Evolutionary conservation across 2,329 filamentous ascomycete species (phyloP), one percentile per base, ranked within the genome.

Genomic region (Aspergillus neoniger): DNA sequence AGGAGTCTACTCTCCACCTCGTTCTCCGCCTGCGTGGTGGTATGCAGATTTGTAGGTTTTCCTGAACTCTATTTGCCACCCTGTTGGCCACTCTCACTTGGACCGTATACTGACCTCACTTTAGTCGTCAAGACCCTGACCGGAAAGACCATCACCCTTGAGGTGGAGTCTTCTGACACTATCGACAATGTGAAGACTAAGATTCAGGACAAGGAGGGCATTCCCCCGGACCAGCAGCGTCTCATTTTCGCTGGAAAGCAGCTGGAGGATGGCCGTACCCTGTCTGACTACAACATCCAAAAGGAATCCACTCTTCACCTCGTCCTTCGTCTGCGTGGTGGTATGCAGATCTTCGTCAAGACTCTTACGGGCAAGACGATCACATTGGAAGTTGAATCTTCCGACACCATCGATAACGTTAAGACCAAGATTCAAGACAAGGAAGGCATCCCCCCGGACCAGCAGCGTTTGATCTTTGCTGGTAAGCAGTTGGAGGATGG

Each of bases 161-260:
- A 88, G 76, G 86, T 88, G 7, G 86, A 88, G 75, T 86, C 83
- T 15, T 91, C 87, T 0, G 92, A 96, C 71, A 96, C 92, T 43
- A 96, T 96, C 79, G 92, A 96, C 83, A 96, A 96, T 64, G 93
- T 97, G 41, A 97, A 97, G 87, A 88, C 85, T 54, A 97, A 97
- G 86, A 97, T 97, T 47, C 93, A 97, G 79, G 93, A 97, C 74
- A 97, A 97, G 86, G 93, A 97, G 80, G 93, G 93, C 25, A 97
- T 97, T 59, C 94, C 93, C 50, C 93, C 93, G 10, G 93, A 97
- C 75, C 93, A 98, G 80, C 93, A 97, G 83, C 94, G 93, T 70
- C 79, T 97, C 68, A 97, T 97, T 77, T 97, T 97, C 69, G 93
- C 93, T 48, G 94, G 93, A 59, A 97, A 97, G 85, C 93, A 97